These are phyloP conservation scores for Peltaster fructicola DNA, from an alignment of 2,329 filamentous ascomycete species.

Conservation along the genomic window DNA sequence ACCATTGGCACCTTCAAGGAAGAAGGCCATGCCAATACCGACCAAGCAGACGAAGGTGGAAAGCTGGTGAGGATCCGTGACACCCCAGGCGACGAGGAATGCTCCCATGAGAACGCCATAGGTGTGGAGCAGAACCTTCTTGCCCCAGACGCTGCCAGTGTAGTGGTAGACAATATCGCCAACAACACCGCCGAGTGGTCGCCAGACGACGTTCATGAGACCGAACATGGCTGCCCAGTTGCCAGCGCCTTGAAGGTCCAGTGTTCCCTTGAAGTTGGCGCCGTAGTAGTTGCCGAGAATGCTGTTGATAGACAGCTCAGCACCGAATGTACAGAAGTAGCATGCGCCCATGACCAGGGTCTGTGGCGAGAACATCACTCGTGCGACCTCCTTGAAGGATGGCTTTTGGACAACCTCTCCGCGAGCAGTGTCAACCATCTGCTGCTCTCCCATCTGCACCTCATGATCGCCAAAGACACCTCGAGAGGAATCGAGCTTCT, in stretches of 20 bases:
- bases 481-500: constrained; percentile 20
- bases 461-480: constrained; percentile 22
- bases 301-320: constrained; percentile 43
- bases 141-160: constrained; percentile 39
- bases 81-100: constrained; percentile 45
- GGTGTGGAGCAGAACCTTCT: constrained; percentile 44
- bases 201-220: constrained; percentile 50
- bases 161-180: constrained; percentile 37
- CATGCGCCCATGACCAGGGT: constrained; percentile 34
- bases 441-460: constrained; percentile 29
- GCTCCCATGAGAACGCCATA: constrained; percentile 39
- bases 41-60: constrained; percentile 59
- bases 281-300: constrained; percentile 42
- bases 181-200: constrained; percentile 47
- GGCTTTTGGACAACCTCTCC: constrained; percentile 47
- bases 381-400: constrained; percentile 38
- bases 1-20: constrained; percentile 71
- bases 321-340: constrained; percentile 45
- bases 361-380: constrained; percentile 44
- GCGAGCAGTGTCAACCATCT: constrained; percentile 38
- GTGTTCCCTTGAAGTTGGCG: constrained; percentile 32
- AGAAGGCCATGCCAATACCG: constrained; percentile 59
- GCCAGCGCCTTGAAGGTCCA: constrained; percentile 37
- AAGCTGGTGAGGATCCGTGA: constrained; percentile 42
- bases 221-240: constrained; percentile 58